Conservation (phyloP, 1,284 basidiomycete genomes). For the Xerocomus minutiporus region DNA sequence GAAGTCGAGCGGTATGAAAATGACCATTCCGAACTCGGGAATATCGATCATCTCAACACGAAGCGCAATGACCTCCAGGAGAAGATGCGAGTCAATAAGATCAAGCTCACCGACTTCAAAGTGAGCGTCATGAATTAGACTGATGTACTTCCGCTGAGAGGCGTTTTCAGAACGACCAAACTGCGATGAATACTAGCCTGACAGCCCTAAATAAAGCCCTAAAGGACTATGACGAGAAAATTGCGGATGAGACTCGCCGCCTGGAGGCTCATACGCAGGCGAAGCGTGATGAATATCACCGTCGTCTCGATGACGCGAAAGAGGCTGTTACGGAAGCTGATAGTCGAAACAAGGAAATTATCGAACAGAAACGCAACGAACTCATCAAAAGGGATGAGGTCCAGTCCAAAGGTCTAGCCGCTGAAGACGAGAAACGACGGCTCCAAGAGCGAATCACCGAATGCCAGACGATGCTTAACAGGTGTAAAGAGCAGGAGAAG, state of each 20-base stretch:
- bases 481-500: constrained; percentile 45
- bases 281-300: constrained; percentile 54
- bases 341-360: constrained; percentile 32
- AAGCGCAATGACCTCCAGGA: constrained; percentile 42
- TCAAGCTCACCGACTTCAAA: constrained; percentile 41
- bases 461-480: constrained; percentile 44
- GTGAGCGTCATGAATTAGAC: constrained; percentile 33
- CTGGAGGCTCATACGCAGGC: constrained; percentile 55
- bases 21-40: constrained; percentile 46
- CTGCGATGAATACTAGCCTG: constrained; percentile 44
- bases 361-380: constrained; percentile 32
- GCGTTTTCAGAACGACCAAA: constrained; percentile 42
- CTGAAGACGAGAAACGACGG: constrained; percentile 32
- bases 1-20: constrained; percentile 47
- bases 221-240: constrained; percentile 45
- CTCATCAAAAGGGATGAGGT: constrained; percentile 31
- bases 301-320: constrained; percentile 45
- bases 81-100: constrained; percentile 45
- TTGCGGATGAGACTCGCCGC: constrained; percentile 53
- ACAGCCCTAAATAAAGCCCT: constrained; percentile 43
- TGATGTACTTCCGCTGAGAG: neutral
- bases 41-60: constrained; percentile 48
- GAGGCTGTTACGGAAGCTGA: constrained; percentile 37
- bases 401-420: constrained; percentile 33
- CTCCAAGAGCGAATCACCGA: constrained; percentile 40